Evolutionary conservation across 1,139 yeast species (phyloP), one percentile per base, ranked within the genome.

Genomic region (Protomyces inouyei): DNA sequence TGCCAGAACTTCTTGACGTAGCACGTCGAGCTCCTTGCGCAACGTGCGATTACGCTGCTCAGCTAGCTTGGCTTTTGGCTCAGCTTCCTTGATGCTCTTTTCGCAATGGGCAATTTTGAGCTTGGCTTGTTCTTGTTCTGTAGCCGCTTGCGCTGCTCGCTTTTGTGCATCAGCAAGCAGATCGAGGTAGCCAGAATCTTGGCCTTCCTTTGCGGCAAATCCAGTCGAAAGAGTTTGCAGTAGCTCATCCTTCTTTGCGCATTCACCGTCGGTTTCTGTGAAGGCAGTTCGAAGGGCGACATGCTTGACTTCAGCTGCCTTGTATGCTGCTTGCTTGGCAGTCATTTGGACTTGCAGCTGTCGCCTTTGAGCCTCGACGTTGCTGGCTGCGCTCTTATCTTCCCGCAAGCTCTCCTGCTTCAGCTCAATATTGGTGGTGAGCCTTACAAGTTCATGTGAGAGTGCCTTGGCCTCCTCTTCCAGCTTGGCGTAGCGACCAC

Each of bases 221-320:
- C 98, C 98, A 0, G 98, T 92, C 0, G 93, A 85, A 52, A 95
- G 79, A 0, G 96, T 85, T 3, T 95, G 86, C 16, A 90, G 76
- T 23, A 92, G 79, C 68, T 92, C 97, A 71, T 90, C 95, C 70
- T 88, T 88, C 67, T 79, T 82, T 43, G 79, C 78, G 66, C 82
- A 80, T n/a, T 80, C 79, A 5, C 77, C 78, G 67, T 84, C 85
- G 65, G 84, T 71, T 2, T 73, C 72, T 3, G 75, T 76, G 9
- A 87, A 75, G 51, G 77, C 73, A 0, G 73, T 73, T 63, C 82
- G 84, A 10, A 85, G 76, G 0, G 70, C 69, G 2, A 78, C 77
- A 70, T 82, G 85, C 10, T 79, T 77, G 6, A 72, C 70, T 57
- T 79, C 78, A 25, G 79, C 72, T 12, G 69, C 69, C 28, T 40